These are phyloP conservation scores for Marvania coccoides DNA, from an alignment of 139 green algal species.

Conservation along the genomic window DNA sequence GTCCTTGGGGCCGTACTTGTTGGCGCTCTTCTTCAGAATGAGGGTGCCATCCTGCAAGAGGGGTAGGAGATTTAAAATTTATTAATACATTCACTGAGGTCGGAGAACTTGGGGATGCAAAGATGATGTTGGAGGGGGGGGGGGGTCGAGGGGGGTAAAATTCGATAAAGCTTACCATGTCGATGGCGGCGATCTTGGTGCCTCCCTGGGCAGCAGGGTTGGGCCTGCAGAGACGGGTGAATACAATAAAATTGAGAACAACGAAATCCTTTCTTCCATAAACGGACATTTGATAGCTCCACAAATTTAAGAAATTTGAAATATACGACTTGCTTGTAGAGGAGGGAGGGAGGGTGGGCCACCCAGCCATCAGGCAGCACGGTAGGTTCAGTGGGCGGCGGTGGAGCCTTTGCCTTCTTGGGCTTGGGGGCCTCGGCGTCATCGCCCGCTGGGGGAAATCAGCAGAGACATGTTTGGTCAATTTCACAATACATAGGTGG, in stretches of 20 bases:
- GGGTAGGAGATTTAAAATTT: not conserved
- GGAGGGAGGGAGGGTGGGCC: slow-evolving; percentile 10
- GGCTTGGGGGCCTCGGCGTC: too few relatives aligned
- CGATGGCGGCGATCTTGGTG: slow-evolving; percentile 62
- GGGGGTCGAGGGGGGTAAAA: not conserved
- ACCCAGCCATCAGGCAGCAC: slow-evolving; percentile 9
- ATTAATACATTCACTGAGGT: not conserved
- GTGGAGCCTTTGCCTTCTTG: not conserved
- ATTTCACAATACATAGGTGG: too few relatives aligned
- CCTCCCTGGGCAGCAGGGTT: slow-evolving; percentile 2
- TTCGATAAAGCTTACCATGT: too few relatives aligned
- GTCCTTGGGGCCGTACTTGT: slow-evolving; percentile 25
- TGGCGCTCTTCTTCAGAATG: slow-evolving; percentile 39
- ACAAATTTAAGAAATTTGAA: not conserved
- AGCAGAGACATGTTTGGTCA: too few relatives aligned
- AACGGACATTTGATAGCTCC: not conserved
- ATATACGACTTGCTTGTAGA: slow-evolving; percentile 7
- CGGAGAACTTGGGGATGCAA: not conserved
- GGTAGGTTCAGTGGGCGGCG: not conserved
- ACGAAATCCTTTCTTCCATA: too few relatives aligned
- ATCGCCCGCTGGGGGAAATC: too few relatives aligned
- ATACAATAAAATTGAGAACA: not conserved
- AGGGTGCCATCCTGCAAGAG: slow-evolving; percentile 55
- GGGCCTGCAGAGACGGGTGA: not conserved
- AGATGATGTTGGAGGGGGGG: not conserved